phyloP scores from a whole-genome alignment of 805 yeast species.

The Candida chauliodis region DNA sequence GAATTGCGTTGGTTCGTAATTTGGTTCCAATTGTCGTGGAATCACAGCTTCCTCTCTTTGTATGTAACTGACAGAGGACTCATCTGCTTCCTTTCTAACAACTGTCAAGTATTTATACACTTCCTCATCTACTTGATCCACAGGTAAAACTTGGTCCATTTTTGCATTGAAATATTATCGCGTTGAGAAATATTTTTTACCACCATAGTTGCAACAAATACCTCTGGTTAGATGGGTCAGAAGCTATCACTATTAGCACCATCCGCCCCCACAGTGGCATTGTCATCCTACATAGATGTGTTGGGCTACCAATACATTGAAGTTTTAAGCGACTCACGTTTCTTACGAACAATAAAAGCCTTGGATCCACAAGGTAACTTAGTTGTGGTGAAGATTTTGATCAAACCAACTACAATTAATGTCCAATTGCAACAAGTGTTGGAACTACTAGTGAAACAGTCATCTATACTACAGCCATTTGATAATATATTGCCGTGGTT shows the following conservation, averaged over 20 bases:
- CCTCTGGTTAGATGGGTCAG: slow-evolving; percentile 75
- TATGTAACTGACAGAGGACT: slow-evolving; percentile 7
- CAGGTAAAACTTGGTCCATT: slow-evolving; percentile 8
- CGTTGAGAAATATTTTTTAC: background rate
- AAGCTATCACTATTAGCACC: slow-evolving; percentile 84
- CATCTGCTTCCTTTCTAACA: slow-evolving; percentile 33
- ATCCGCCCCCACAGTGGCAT: slow-evolving; percentile 86
- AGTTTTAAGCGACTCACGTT: slow-evolving; percentile 75
- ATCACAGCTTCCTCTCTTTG: background rate
- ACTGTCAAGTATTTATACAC: slow-evolving; percentile 18
- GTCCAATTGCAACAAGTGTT: slow-evolving; percentile 23
- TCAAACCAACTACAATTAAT: slow-evolving; percentile 45
- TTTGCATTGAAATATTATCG: background rate
- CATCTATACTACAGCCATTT: slow-evolving; percentile 37
- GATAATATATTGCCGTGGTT: slow-evolving; percentile 70
- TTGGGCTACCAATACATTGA: slow-evolving; percentile 72
- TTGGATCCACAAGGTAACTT: slow-evolving; percentile 68
- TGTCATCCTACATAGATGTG: slow-evolving; percentile 84
- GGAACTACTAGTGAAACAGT: slow-evolving; percentile 32
- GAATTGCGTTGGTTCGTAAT: slow-evolving; percentile 9
- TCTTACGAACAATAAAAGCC: slow-evolving; percentile 82
- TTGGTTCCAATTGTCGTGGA: background rate
- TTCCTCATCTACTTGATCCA: slow-evolving; percentile 1
- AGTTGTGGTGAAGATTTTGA: slow-evolving; percentile 70
- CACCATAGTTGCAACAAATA: slow-evolving; percentile 1